Base-by-base conservation (phyloP, 2,329 filamentous ascomycete species). In the Aspergillus pseudotamarii region DNA sequence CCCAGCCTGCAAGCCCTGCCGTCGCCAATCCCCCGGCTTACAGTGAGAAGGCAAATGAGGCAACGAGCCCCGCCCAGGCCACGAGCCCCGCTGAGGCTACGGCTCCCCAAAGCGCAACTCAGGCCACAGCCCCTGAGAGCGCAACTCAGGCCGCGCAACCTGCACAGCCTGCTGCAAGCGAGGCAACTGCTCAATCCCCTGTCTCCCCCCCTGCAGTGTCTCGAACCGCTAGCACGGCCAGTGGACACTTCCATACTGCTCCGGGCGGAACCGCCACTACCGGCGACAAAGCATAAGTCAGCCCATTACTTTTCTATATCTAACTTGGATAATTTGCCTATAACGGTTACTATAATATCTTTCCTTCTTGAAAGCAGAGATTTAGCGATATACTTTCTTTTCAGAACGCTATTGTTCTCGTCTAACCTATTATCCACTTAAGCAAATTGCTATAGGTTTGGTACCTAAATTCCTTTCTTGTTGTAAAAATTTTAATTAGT, bases 11-110 rank as follows among this genome's bases (percentile, higher is more conserved):
- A 11, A 66, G 62, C 56, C 69, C 69, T 11, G 58, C 66, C 4
- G 64, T 57, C 21, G 36, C 59, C 2, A 63, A 69, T n/a, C 73
- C 73, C 6, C 72, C 73, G 1, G 64, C 65, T 6, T 75, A 75
- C 50, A 51, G 64, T 14, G 73, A 73, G 55, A 71, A 72, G 60
- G 68, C 66, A 45, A 63, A 65, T 59, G 64, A 60, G 57, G 57
- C 61, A 30, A 43, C 53, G 5, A 61, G 59, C 26, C 53, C 53
- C 28, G 46, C 59, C 21, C 43, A 57, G 28, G n/a, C 28, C 5
- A 38, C 51, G 14, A 61, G 59, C 26, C 53, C 53, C 28, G 46
- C 59, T 11, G 45, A 57, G 28, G n/a, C 28, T 10, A 38, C 51
- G 14, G 51, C 32, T 10, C 51, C 51, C 11, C n/a, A 36, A 41